Conservation (phyloP, 164 flowering plant genomes). For the Chimonanthus praecox region DNA sequence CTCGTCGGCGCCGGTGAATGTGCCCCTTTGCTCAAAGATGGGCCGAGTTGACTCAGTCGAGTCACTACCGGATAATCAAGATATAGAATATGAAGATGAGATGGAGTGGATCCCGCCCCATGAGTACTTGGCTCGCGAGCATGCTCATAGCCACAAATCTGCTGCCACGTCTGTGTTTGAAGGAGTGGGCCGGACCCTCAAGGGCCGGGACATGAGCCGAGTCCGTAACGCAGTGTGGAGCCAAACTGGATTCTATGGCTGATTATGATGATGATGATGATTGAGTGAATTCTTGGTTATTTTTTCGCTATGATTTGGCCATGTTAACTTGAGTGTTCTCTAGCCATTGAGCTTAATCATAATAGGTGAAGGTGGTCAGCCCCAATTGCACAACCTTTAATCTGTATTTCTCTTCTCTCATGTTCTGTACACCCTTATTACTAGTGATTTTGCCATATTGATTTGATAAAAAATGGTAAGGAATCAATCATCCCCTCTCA, state of each 20-base stretch:
- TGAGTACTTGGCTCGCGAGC: conserved; percentile 73
- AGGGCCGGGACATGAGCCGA: conserved; percentile 95
- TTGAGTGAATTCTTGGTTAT: conserved; percentile 3
- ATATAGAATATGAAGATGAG: conserved; percentile 27
- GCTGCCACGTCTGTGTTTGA: conserved; percentile 66
- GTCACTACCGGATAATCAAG: conserved; percentile 58
- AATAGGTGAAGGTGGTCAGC: neutral
- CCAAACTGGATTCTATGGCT: conserved; percentile 88
- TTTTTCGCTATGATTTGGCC: conserved; percentile 37
- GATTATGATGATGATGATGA: conserved; percentile 3
- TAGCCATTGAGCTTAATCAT: conserved; percentile 12
- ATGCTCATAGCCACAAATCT: conserved; percentile 33
- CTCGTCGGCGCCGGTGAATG: conserved; percentile 81
- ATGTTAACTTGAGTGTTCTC: neutral
- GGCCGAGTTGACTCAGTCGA: conserved; percentile 62
- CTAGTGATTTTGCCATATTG: neutral
- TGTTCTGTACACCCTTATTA: neutral
- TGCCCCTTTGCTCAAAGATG: conserved; percentile 79
- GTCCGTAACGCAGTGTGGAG: conserved; percentile 95
- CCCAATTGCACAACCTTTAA: neutral
- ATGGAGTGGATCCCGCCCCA: conserved; percentile 80
- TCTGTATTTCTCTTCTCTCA: neutral
- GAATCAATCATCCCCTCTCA: no score
- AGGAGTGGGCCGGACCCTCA: conserved; percentile 90
- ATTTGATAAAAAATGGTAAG: no score